Base-by-base conservation (phyloP, 148 eudicot species). In the Euryodendron excelsum region DNA sequence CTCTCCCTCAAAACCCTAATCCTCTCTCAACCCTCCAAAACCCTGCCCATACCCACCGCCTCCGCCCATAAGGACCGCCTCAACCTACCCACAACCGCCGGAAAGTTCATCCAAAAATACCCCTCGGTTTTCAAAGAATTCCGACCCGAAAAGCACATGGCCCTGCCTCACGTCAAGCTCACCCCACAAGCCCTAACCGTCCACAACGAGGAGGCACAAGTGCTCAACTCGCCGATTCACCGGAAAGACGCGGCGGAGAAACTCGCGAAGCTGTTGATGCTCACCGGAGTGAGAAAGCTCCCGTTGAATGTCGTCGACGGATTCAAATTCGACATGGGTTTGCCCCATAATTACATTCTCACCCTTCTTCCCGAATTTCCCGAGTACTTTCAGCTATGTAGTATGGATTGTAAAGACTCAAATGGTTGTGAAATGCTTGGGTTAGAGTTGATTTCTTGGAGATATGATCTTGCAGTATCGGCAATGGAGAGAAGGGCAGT, bases 371-470 rank as follows among this genome's bases (percentile, higher is more conserved):
- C 90, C 0, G 87, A 83, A 45, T 93, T 78, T 83, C 96, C 96
- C 0, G 94, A 93, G 21, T 87, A 82, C 66, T 93, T 93, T 85
- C 84, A 84, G 83, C 67, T 93, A 52, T 87, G 86, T 79, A 81
- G 76, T 55, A 66, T 85, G 82, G 85, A 77, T 60, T 69, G 74
- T 77, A 7, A 21, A 27, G 81, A 60, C 63, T 30, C 80, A 4
- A 75, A 37, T 37, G 83, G 78, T 48, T 36, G 23, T 60, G 44
- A 73, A 11, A 80, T 63, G 8, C 60, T 90, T 55, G 94, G 88
- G 50, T 82, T 93, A 80, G 96, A 91, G 82, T 82, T 93, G 77
- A 79, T 91, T 79, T 78, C 77, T 33, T 90, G 92, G 94, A 86
- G 82, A 72, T 60, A 87, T 30, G 89, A 89, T 39, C 81, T 90